Base-by-base conservation (phyloP, 331 rosid genomes). In the Rosa hybrid region DNA sequence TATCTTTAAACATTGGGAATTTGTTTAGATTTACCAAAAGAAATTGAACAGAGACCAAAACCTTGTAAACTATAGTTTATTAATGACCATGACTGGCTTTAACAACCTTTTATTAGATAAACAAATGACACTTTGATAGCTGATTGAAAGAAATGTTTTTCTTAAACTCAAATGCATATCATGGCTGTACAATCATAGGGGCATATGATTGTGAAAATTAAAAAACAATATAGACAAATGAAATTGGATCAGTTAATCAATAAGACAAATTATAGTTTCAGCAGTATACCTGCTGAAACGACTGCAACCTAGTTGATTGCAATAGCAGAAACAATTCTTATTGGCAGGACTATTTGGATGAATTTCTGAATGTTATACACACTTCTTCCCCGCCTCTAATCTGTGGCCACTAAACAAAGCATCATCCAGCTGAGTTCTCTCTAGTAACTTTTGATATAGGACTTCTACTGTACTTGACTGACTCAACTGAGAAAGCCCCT, bases 311-410 rank as follows among this genome's bases (percentile, higher is more conserved):
- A 27, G 30, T 27, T 27, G 30, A 27, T 27, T 1, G 21, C 79
- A 11, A 81, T 48, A 12, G 87, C 83, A 41, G 44, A 3, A 0
- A 83, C 86, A 75, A 85, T 81, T 4, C 73, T 41, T 41, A 4
- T 41, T 4, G 81, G 79, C 68, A 85, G 89, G 49, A 3, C 0
- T 41, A 85, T 56, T 5, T 85, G 84, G 62, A 81, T 84, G 83
- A 83, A 81, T 72, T 83, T 88, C 12, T 83, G 78, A 70, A 85
- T 71, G 78, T 25, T 81, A 34, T 72, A 88, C 0, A 27, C 83
- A n/a, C n/a, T n/a, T n/a, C 84, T 81, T 75, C 89, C 87, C 89
- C 84, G 81, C 69, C 42, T 79, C 8, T 85, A 21, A 21, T 80
- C 74, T n/a, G 73, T 78, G 18, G 76, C 84, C 0, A 84, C 76